Evolutionary conservation across 2,329 filamentous ascomycete genomes (phyloP).

Genomic region (Hyphodiscus sp.): DNA sequence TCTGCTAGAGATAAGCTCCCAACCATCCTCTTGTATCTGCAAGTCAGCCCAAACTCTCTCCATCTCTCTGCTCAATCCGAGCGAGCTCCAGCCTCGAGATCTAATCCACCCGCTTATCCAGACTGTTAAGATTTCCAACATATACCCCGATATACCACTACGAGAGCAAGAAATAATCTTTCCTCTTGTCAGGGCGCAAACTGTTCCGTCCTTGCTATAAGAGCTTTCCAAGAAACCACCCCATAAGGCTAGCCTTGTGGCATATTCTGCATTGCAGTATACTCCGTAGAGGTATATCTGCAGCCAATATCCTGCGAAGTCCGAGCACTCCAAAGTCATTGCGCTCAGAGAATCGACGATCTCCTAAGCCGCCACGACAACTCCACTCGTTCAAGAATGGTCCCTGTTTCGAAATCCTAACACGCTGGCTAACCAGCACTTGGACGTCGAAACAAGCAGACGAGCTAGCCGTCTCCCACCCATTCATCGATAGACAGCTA

Average conservation of each 20-base stretch:
- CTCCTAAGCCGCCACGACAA: conserved; percentile 10
- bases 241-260: background rate
- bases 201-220: background rate
- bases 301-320: conserved; percentile 13
- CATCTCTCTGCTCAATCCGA: background rate
- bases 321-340: conserved; percentile 17
- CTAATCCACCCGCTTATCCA: background rate
- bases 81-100: background rate
- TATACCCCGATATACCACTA: background rate
- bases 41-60: conserved; percentile 12
- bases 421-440: conserved; percentile 18
- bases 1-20: background rate
- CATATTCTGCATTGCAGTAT: background rate
- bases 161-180: background rate
- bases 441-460: conserved; percentile 28
- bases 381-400: conserved; percentile 24
- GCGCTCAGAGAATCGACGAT: conserved; percentile 17
- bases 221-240: background rate
- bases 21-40: conserved; percentile 5
- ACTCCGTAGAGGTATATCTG: background rate
- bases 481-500: conserved; percentile 19
- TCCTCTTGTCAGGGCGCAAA: conserved; percentile 12
- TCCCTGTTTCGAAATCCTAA: conserved; percentile 27
- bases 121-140: background rate
- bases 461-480: conserved; percentile 1